Evolutionary conservation across 2,329 filamentous ascomycete species (phyloP).

Genomic region (Rasamsonia emersonii): DNA sequence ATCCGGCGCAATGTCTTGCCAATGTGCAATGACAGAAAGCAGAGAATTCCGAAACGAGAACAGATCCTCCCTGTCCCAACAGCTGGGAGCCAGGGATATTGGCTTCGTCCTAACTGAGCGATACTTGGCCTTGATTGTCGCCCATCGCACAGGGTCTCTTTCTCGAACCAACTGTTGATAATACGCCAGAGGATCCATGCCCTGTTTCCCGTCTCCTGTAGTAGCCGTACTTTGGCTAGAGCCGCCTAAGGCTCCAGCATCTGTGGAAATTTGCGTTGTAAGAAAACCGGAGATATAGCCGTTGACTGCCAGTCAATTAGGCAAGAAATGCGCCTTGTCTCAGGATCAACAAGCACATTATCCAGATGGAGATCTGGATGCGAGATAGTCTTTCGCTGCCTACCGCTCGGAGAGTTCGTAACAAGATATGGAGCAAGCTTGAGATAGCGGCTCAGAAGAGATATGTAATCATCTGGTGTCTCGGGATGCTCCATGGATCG

Average conservation of each 20-base stretch:
- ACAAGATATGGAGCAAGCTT: slow-evolving; percentile 6
- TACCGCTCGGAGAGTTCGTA: neutral
- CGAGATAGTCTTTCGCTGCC: slow-evolving; percentile 9
- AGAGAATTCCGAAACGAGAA: slow-evolving; percentile 13
- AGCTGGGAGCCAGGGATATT: slow-evolving; percentile 9
- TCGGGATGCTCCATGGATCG: slow-evolving; percentile 8
- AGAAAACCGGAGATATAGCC: slow-evolving; percentile 5
- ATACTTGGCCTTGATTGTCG: slow-evolving; percentile 5
- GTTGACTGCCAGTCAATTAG: slow-evolving; percentile 13
- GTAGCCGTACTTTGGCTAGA: too few species aligned
- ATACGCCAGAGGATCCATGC: slow-evolving; percentile 3
- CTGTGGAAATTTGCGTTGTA: slow-evolving; percentile 10
- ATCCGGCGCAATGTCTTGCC: slow-evolving; percentile 6
- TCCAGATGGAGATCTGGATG: slow-evolving; percentile 17
- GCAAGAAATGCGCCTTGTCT: slow-evolving; percentile 8
- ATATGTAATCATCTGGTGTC: slow-evolving; percentile 8
- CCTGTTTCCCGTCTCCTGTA: slow-evolving; percentile 2
- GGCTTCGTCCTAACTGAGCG: slow-evolving; percentile 6
- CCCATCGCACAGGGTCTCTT: slow-evolving; percentile 3
- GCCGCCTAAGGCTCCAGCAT: slow-evolving; percentile 9
- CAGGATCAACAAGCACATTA: slow-evolving; percentile 15
- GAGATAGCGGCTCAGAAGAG: slow-evolving; percentile 7
- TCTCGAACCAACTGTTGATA: slow-evolving; percentile 7
- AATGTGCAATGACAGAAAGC: slow-evolving; percentile 10
- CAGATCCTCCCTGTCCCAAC: slow-evolving; percentile 12